A percentile compares a stretch with the other conserved stretches of the same genome.
Conservation (phyloP, 2,329 filamentous ascomycete genomes). For the Botrytis fabae region DNA sequence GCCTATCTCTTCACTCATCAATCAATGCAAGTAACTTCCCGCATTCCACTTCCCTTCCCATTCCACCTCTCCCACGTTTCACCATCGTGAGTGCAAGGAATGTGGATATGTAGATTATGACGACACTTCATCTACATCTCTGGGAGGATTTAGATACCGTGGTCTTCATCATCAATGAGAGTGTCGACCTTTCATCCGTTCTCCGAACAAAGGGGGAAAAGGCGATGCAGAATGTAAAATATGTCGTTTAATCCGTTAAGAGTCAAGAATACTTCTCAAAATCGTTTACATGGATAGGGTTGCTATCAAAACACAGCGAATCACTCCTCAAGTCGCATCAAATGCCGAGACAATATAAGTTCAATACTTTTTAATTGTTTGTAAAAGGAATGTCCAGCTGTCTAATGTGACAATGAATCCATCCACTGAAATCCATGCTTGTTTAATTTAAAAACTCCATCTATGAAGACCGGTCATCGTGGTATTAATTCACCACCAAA, state of each 20-base stretch:
- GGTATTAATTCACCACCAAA: constrained; percentile 6
- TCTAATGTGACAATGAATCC: constrained; percentile 6
- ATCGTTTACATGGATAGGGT: not conserved
- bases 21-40: not conserved
- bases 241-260: not conserved
- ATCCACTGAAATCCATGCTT: constrained; percentile 3
- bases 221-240: not conserved
- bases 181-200: not conserved
- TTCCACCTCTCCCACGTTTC: not conserved
- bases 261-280: not conserved
- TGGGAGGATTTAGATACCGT: not conserved
- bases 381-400: not conserved
- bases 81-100: not conserved
- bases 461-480: constrained; percentile 11
- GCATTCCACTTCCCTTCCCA: not conserved
- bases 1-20: not conserved
- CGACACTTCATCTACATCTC: not conserved
- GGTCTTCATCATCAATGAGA: not conserved
- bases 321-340: not conserved
- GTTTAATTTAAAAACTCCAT: constrained; percentile 20
- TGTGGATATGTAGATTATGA: constrained; percentile 1
- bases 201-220: not conserved
- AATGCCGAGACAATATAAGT: not conserved
- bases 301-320: not conserved
- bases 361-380: not conserved